Evolutionary conservation across 2,329 filamentous ascomycete genomes (phyloP).

Genomic region (Plenodomus biglobosus): DNA sequence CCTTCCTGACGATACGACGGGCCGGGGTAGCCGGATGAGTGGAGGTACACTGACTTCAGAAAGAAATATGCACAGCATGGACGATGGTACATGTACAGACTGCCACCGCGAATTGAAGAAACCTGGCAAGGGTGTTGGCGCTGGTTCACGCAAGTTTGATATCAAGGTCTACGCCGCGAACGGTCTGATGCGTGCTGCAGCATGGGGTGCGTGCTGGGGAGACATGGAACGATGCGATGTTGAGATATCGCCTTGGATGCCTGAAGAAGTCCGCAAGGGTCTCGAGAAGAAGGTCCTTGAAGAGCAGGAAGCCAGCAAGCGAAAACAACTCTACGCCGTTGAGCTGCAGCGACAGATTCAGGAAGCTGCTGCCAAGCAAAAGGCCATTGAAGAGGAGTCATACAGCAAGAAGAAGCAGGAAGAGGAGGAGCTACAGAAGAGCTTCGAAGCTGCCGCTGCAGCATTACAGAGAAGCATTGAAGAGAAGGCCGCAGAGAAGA

Average conservation of each 20-base stretch:
- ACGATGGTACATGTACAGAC: slow-evolving; percentile 52
- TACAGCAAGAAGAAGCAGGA: slow-evolving; percentile 27
- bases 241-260: slow-evolving; percentile 77
- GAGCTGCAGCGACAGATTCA: slow-evolving; percentile 37
- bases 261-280: slow-evolving; percentile 59
- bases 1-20: slow-evolving; percentile 31
- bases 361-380: slow-evolving; percentile 34
- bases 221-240: slow-evolving; percentile 99
- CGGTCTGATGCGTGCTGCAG: slow-evolving; percentile 85
- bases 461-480: slow-evolving; percentile 30
- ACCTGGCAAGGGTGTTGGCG: slow-evolving; percentile 39
- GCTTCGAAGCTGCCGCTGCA: slow-evolving; percentile 30
- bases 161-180: slow-evolving; percentile 94
- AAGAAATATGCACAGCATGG: slow-evolving; percentile 24
- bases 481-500: slow-evolving; percentile 32
- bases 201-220: slow-evolving; percentile 91
- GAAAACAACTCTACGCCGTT: slow-evolving; percentile 33
- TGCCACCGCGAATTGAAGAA: slow-evolving; percentile 48
- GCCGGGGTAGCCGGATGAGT: slow-evolving; percentile 41
- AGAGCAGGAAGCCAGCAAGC: slow-evolving; percentile 37
- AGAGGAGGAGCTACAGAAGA: slow-evolving; percentile 30
- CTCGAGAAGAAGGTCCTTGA: slow-evolving; percentile 57
- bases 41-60: slow-evolving; percentile 39
- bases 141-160: slow-evolving; percentile 62
- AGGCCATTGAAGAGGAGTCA: slow-evolving; percentile 31